Evolutionary conservation across 345 rosid species (phyloP).

Genomic region (Zanthoxylum bungeanum): DNA sequence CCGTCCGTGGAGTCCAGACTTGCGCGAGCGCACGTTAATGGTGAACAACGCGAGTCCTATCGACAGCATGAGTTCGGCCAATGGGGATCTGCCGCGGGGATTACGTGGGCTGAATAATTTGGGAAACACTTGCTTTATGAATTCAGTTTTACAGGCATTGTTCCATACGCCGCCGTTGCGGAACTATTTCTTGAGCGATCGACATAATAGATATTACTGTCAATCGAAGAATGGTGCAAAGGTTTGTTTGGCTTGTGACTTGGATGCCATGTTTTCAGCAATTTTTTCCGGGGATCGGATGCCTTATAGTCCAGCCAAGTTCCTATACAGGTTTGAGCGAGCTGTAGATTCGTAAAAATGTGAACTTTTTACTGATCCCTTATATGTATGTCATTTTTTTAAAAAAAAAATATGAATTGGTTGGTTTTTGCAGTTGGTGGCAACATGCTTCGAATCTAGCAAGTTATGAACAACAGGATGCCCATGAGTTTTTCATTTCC

Average conservation of each 20-base stretch:
- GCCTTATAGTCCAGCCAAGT: slow-evolving; percentile 67
- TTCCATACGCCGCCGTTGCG: slow-evolving; percentile 57
- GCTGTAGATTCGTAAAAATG: background rate
- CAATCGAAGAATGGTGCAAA: slow-evolving; percentile 30
- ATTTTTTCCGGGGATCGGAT: slow-evolving; percentile 50
- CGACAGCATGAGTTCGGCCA: slow-evolving; percentile 1
- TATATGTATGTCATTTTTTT: too few species aligned
- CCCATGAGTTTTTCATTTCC: slow-evolving; percentile 68
- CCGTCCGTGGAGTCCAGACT: slow-evolving; percentile 47
- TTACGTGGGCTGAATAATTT: slow-evolving; percentile 56
- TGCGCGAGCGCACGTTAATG: slow-evolving; percentile 28
- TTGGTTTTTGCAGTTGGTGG: slow-evolving; percentile 53
- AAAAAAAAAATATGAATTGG: too few species aligned
- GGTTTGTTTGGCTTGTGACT: slow-evolving; percentile 54
- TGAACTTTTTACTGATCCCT: background rate
- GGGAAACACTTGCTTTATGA: slow-evolving; percentile 68
- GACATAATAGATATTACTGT: slow-evolving; percentile 46
- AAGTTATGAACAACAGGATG: slow-evolving; percentile 70
- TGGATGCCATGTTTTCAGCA: slow-evolving; percentile 51
- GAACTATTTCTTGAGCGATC: slow-evolving; percentile 55
- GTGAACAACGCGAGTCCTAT: slow-evolving; percentile 24
- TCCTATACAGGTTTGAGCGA: slow-evolving; percentile 45
- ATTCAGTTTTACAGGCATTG: slow-evolving; percentile 63
- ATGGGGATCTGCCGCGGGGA: slow-evolving; percentile 34
- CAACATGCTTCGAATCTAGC: slow-evolving; percentile 62